Conservation (phyloP, 1,284 basidiomycete genomes). For the Golubevia sp. region DNA sequence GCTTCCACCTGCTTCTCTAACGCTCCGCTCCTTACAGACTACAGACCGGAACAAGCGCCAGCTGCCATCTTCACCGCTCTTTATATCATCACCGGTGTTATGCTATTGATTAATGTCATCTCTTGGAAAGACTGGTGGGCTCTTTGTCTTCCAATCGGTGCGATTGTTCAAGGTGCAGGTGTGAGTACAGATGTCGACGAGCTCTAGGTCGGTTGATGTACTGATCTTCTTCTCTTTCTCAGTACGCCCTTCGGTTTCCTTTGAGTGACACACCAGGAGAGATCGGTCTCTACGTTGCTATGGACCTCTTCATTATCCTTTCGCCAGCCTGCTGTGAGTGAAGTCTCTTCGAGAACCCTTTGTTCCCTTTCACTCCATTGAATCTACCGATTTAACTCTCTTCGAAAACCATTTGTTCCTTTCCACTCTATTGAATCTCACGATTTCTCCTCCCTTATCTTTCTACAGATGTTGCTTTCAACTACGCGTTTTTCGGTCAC, state of each 20-base stretch:
- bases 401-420: too few relatives aligned
- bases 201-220: not conserved
- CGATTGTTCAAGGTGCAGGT: not conserved
- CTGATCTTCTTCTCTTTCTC: not conserved
- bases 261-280: not conserved
- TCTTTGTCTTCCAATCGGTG: not conserved
- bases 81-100: not conserved
- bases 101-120: not conserved
- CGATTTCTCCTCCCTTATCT: too few relatives aligned
- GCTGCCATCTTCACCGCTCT: not conserved
- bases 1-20: not conserved
- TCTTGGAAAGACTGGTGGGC: not conserved
- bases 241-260: not conserved
- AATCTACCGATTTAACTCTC: too few relatives aligned
- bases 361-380: too few relatives aligned
- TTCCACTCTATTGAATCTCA: too few relatives aligned
- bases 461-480: not conserved
- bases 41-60: not conserved
- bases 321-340: too few relatives aligned
- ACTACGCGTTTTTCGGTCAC: not conserved
- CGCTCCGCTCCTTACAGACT: not conserved
- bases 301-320: not conserved
- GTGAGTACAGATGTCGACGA: not conserved
- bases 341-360: too few relatives aligned
- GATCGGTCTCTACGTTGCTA: not conserved